Base-by-base conservation (phyloP, 148 eudicot species). In the Cornus florida region DNA sequence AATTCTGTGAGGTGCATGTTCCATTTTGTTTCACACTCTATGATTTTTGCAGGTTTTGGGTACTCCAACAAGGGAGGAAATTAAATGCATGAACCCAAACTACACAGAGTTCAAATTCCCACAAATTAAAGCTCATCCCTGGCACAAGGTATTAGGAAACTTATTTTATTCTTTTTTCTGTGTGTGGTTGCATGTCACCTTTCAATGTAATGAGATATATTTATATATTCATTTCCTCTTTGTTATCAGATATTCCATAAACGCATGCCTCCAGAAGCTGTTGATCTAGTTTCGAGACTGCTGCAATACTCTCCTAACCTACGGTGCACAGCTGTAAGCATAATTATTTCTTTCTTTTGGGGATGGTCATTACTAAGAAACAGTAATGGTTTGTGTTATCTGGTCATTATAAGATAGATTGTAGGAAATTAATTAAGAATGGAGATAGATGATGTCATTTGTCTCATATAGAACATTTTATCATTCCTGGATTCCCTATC, bases 201-300 rank as follows among this genome's bases (percentile, higher is more conserved):
- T 43, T 6, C 48, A 43, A 43, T 43, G 4, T 43, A 6, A 43
- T 6, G 48, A 19, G 22, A 32, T 73, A 14, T 13, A 46, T 48
- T 6, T 67, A 17, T 83, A 46, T 57, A 35, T 35, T 48, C 14
- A 56, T 33, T 41, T 67, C 33, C 19, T 32, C 66, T 70, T 14
- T 41, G 9, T 74, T 16, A 77, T 11, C 86, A 94, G 97, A 92
- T 94, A 72, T 94, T 94, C 79, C 93, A 89, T 85, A 94, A 94
- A 82, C 90, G 94, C 67, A 92, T 86, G 90, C 98, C 98, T 32
- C 94, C 98, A 28, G 98, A 94, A 86, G 94, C 94, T 73, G 94
- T 94, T 67, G 98, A 94, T 84, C 85, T 94, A 81, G 93, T 92
- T 39, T 94, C 98, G 80, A 90, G 98, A 82, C 87, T 94, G 38